Evolutionary conservation across 495 filamentous ascomycete species (phyloP).

Genomic region (Astrocystis sublimbata): DNA sequence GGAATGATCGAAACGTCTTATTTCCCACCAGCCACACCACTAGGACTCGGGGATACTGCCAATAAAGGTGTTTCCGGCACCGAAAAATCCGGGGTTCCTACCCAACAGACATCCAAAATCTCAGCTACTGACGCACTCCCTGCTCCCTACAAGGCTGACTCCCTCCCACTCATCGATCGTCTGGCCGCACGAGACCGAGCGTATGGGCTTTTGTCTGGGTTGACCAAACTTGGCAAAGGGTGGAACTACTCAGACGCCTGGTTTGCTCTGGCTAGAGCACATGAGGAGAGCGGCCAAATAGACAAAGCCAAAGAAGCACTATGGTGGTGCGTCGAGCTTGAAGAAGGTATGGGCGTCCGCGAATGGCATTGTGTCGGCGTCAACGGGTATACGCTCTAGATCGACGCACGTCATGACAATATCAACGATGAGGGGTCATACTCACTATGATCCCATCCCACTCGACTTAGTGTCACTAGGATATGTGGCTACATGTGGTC

Average conservation of each 20-base stretch:
- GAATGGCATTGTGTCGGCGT: conserved; percentile 56
- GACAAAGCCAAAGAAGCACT: conserved; percentile 78
- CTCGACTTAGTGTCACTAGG: background rate
- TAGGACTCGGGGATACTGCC: conserved; percentile 38
- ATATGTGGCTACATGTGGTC: background rate
- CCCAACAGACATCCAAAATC: conserved; percentile 9
- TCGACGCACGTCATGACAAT: conserved; percentile 2
- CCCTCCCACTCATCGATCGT: conserved; percentile 67
- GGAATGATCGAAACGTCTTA: background rate
- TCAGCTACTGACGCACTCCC: conserved; percentile 37
- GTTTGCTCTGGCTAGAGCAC: conserved; percentile 80
- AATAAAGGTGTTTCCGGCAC: conserved; percentile 11
- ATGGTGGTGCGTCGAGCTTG: conserved; percentile 77
- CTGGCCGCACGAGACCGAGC: conserved; percentile 86
- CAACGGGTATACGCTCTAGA: conserved; percentile 60
- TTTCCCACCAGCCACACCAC: conserved; percentile 38
- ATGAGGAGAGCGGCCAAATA: conserved; percentile 78
- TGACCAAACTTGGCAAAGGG: conserved; percentile 82
- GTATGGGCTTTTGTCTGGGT: conserved; percentile 71
- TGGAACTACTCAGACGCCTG: conserved; percentile 96
- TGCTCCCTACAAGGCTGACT: conserved; percentile 48
- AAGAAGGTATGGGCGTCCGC: conserved; percentile 64
- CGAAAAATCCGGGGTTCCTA: conserved; percentile 5
- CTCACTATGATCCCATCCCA: background rate
- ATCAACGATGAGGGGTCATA: conserved; percentile 2